phyloP scores from a whole-genome alignment of 2,329 filamentous ascomycete genomes.

The Lecanosticta acicola region DNA sequence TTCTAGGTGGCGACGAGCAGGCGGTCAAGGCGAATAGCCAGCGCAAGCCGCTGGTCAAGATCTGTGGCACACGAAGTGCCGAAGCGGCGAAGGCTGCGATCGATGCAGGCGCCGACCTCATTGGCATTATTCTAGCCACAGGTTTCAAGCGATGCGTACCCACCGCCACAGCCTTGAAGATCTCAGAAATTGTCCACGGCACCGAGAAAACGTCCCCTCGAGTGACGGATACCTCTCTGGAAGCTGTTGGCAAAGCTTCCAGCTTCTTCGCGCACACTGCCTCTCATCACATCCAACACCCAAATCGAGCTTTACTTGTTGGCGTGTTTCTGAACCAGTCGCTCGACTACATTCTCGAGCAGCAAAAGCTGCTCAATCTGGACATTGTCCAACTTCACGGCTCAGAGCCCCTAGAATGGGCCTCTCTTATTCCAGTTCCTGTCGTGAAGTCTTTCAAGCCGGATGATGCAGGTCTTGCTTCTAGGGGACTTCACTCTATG shows the following conservation, averaged over 20 bases:
- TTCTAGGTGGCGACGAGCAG: constrained; percentile 57
- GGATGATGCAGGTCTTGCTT: constrained; percentile 62
- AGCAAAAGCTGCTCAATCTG: constrained; percentile 69
- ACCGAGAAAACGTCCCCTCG: constrained; percentile 35
- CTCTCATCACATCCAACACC: constrained; percentile 43
- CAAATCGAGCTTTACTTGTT: constrained; percentile 67
- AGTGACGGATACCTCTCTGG: constrained; percentile 11
- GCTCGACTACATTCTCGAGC: constrained; percentile 70
- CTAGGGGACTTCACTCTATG: constrained; percentile 74
- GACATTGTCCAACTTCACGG: constrained; percentile 94
- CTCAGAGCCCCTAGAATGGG: constrained; percentile 87
- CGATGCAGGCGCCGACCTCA: constrained; percentile 80
- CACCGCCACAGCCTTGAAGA: constrained; percentile 70
- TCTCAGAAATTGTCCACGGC: constrained; percentile 70
- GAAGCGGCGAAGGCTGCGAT: constrained; percentile 77
- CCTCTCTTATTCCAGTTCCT: constrained; percentile 79
- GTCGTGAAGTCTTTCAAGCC: constrained; percentile 84
- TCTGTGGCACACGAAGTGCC: constrained; percentile 81
- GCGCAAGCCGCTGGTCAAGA: constrained; percentile 69
- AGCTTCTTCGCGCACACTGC: constrained; percentile 67
- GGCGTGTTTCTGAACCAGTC: constrained; percentile 94
- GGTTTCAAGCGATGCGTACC: constrained; percentile 74
- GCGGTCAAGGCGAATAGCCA: constrained; percentile 24
- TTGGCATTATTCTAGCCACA: constrained; percentile 87
- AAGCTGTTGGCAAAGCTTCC: constrained; percentile 36